A percentile compares a stretch with the other conserved stretches of the same genome.
Evolutionary conservation across 208 protist genomes (phyloP).

Genomic region (Blastocrithidia nonstop): DNA sequence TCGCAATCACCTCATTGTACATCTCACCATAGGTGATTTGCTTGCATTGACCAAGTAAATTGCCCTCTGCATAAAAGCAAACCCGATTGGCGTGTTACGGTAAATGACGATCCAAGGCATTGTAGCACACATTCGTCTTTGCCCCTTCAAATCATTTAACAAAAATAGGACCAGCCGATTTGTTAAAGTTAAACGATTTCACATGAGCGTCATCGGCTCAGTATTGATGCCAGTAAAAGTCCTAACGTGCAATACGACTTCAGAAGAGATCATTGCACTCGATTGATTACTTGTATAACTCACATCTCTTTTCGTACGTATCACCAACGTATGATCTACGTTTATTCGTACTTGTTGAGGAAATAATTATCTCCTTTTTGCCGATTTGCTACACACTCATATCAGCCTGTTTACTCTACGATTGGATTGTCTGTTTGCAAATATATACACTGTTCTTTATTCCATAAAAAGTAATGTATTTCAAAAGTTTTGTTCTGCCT

Average conservation of each 20-base stretch:
- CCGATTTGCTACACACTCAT: slow-evolving; percentile 16
- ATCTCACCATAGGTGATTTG: slow-evolving; percentile 80
- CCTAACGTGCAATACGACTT: slow-evolving; percentile 26
- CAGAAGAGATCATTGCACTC: slow-evolving; percentile 50
- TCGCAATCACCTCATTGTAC: slow-evolving; percentile 53
- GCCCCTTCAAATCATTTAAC: slow-evolving; percentile 74
- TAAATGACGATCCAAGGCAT: slow-evolving; percentile 77
- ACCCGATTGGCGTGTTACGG: slow-evolving; percentile 40
- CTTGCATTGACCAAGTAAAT: slow-evolving; percentile 29
- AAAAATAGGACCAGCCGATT: slow-evolving; percentile 38
- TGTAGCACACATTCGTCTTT: slow-evolving; percentile 84
- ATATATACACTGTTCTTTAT: slow-evolving; percentile 1
- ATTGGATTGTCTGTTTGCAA: slow-evolving; percentile 8
- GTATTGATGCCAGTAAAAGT: slow-evolving; percentile 53
- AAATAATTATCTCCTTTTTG: not conserved
- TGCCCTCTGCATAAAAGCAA: slow-evolving; percentile 83
- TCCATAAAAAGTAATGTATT: not conserved
- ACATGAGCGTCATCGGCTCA: slow-evolving; percentile 39
- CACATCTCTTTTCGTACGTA: slow-evolving; percentile 16
- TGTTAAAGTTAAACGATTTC: slow-evolving; percentile 66
- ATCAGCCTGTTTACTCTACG: slow-evolving; percentile 12
- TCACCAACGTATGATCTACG: not conserved
- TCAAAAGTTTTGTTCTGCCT: slow-evolving; percentile 3
- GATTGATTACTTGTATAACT: slow-evolving; percentile 52
- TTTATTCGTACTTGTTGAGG: not conserved